Percentiles rank a stretch among this genome's conserved stretches.
These are phyloP conservation scores for Fonsecaea pugnacius DNA, from an alignment of 2,329 filamentous ascomycete genomes.

Conservation along the genomic window DNA sequence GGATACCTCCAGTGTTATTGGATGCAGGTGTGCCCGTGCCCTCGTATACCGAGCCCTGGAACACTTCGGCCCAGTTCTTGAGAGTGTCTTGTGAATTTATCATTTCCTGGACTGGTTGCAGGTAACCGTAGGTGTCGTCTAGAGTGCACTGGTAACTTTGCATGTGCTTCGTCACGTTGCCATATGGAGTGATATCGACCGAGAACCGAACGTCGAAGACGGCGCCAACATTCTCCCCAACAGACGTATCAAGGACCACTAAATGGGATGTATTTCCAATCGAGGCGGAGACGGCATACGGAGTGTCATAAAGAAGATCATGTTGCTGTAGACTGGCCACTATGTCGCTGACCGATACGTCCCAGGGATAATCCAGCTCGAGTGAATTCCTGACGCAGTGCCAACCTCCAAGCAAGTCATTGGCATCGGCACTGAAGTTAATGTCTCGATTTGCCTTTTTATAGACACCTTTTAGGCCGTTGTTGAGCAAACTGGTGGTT, in stretches of 20 bases:
- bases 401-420: constrained; percentile 6
- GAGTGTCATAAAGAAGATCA: constrained; percentile 12
- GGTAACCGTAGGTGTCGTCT: constrained; percentile 13
- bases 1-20: constrained; percentile 8
- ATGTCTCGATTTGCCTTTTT: constrained; percentile 12
- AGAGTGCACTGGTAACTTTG: constrained; percentile 12
- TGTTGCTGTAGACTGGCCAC: constrained; percentile 2
- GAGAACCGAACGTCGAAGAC: constrained; percentile 16
- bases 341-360: constrained; percentile 11
- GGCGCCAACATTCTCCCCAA: constrained; percentile 3
- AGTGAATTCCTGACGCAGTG: constrained; percentile 8
- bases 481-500: constrained; percentile 5
- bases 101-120: constrained; percentile 1
- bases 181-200: constrained; percentile 13
- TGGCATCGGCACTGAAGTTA: constrained; percentile 7
- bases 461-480: constrained; percentile 10
- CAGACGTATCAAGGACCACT: constrained; percentile 16
- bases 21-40: constrained; percentile 12
- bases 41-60: constrained; percentile 12
- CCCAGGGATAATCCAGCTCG: constrained; percentile 12
- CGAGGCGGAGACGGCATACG: not conserved
- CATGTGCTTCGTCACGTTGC: constrained; percentile 14
- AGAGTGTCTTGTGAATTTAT: constrained; percentile 7
- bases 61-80: constrained; percentile 9
- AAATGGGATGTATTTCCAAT: constrained; percentile 10